These are phyloP conservation scores for Exophiala sideris DNA, from an alignment of 2,329 filamentous ascomycete genomes.

Conservation along the genomic window DNA sequence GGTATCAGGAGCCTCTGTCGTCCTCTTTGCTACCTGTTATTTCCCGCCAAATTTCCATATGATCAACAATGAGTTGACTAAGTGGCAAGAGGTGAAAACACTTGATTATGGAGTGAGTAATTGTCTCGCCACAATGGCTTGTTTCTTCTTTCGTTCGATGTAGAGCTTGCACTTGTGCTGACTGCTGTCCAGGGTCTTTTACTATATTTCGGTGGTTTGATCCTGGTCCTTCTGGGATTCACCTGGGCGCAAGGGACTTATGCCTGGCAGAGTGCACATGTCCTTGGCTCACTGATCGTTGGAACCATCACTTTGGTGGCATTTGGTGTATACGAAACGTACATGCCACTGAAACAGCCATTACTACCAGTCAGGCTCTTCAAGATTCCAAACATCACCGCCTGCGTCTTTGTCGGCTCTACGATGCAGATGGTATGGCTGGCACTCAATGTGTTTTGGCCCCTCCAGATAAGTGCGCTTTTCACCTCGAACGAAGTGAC, in stretches of 20 bases:
- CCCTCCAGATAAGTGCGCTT: conserved; percentile 39
- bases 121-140: background rate
- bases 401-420: conserved; percentile 39
- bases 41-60: conserved; percentile 48
- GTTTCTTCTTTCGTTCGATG: too few species aligned
- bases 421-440: conserved; percentile 48
- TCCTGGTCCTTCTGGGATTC: conserved; percentile 45
- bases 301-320: conserved; percentile 35
- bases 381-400: conserved; percentile 40
- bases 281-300: conserved; percentile 37
- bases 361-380: conserved; percentile 45
- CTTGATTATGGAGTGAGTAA: conserved; percentile 40
- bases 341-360: conserved; percentile 37
- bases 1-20: conserved; percentile 38
- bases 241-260: conserved; percentile 41
- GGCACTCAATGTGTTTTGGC: conserved; percentile 46
- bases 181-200: conserved; percentile 36
- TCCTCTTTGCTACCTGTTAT: conserved; percentile 47
- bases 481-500: conserved; percentile 39
- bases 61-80: conserved; percentile 37
- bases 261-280: conserved; percentile 42
- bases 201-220: conserved; percentile 41
- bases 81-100: conserved; percentile 39
- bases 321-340: conserved; percentile 41
- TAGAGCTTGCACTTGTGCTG: background rate